phyloP scores from a whole-genome alignment of 176 grass and related monocot genomes.

The Triticum dicoccoides region DNA sequence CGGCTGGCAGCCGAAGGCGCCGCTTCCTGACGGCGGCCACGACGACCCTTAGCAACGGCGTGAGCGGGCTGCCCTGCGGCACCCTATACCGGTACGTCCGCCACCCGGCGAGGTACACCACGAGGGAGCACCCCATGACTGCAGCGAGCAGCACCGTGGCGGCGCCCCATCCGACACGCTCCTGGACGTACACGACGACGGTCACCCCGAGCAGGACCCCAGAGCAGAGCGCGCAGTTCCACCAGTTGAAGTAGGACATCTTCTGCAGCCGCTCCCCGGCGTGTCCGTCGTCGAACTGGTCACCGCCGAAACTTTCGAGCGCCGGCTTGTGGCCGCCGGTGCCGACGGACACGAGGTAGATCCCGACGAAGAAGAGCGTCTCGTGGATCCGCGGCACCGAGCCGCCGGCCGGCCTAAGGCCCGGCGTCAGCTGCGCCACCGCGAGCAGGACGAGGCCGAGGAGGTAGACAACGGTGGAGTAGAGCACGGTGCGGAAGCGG shows the following conservation, averaged over 20 bases:
- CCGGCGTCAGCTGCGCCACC: constrained; percentile 44
- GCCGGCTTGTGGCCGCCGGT: constrained; percentile 84
- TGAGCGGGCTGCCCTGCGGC: constrained; percentile 50
- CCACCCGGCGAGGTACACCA: constrained; percentile 49
- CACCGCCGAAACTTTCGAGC: constrained; percentile 88
- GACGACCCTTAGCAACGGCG: constrained; percentile 52
- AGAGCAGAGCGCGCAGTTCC: constrained; percentile 71
- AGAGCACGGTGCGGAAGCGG: constrained; percentile 52
- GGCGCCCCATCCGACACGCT: constrained; percentile 50
- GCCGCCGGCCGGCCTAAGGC: constrained; percentile 27
- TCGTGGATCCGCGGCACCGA: constrained; percentile 36
- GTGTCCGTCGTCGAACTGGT: constrained; percentile 82
- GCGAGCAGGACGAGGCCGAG: constrained; percentile 46
- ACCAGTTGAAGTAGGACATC: constrained; percentile 99
- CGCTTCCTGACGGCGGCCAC: constrained; percentile 61
- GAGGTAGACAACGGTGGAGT: constrained; percentile 60
- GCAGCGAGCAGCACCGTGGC: constrained; percentile 44
- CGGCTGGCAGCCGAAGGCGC: constrained; percentile 34
- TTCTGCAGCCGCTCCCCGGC: constrained; percentile 59
- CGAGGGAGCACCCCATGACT: constrained; percentile 39
- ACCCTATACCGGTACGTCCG: constrained; percentile 48
- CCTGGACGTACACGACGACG: constrained; percentile 50
- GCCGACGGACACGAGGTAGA: constrained; percentile 72
- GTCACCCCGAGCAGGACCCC: constrained; percentile 69
- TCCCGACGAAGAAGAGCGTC: constrained; percentile 57